Conservation (phyloP, 257 asterid genomes). For the Rubia yunnanensis region DNA sequence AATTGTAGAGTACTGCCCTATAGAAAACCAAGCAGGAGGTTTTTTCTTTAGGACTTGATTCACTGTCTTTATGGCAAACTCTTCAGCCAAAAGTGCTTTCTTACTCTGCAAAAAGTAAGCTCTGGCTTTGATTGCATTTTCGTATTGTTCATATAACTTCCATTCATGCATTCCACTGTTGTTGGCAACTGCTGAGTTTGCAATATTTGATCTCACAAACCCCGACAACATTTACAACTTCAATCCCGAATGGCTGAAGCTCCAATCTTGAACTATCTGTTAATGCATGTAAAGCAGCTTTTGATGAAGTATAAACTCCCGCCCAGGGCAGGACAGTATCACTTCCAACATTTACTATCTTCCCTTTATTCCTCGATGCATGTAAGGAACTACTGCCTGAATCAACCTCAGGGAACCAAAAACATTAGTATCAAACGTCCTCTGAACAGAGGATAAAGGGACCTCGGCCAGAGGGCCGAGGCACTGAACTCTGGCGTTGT, state of each 20-base stretch:
- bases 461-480: slow-evolving; percentile 85
- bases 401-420: slow-evolving; percentile 79
- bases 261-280: slow-evolving; percentile 56
- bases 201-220: slow-evolving; percentile 68
- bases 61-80: slow-evolving; percentile 72
- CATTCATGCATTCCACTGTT: slow-evolving; percentile 76
- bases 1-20: slow-evolving; percentile 54
- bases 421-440: slow-evolving; percentile 75
- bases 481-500: slow-evolving; percentile 89
- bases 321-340: slow-evolving; percentile 77
- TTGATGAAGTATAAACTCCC: slow-evolving; percentile 74
- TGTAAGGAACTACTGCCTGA: slow-evolving; percentile 87
- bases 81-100: slow-evolving; percentile 67
- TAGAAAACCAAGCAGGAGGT: slow-evolving; percentile 68
- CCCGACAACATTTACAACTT: slow-evolving; percentile 77
- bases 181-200: slow-evolving; percentile 43
- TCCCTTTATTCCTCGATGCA: slow-evolving; percentile 90
- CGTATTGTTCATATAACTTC: slow-evolving; percentile 70
- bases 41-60: slow-evolving; percentile 54
- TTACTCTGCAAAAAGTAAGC: slow-evolving; percentile 53
- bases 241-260: slow-evolving; percentile 44
- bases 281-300: slow-evolving; percentile 84
- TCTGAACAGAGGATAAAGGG: slow-evolving; percentile 53
- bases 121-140: slow-evolving; percentile 55
- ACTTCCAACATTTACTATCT: slow-evolving; percentile 83